Conservation (phyloP, 371 early-diverging fungal species). For the Chytridium lagenaria region DNA sequence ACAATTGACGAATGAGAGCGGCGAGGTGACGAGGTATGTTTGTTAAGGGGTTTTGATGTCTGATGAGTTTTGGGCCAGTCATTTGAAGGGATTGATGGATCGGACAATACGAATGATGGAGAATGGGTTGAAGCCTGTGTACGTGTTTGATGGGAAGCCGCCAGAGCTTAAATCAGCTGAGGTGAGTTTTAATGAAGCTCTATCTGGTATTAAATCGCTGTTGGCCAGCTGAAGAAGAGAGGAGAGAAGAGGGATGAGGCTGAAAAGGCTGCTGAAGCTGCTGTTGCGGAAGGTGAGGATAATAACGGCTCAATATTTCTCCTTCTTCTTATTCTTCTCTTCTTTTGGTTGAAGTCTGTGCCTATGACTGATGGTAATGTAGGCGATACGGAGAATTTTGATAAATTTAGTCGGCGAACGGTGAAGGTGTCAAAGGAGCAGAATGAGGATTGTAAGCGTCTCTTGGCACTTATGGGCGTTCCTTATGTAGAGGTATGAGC, state of each 20-base stretch:
- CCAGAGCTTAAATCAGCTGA: conserved; percentile 95
- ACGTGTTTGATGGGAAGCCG: conserved; percentile 99
- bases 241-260: conserved; percentile 88
- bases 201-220: conserved; percentile 2
- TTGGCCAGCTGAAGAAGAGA: conserved; percentile 81
- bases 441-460: conserved; percentile 92
- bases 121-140: conserved; percentile 96
- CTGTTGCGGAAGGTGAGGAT: conserved; percentile 48
- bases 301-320: too few relatives aligned
- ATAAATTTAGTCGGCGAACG: conserved; percentile 90
- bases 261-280: conserved; percentile 73
- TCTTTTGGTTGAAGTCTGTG: neutral
- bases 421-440: conserved; percentile 96
- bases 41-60: neutral
- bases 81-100: conserved; percentile 98
- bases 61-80: conserved; percentile 60
- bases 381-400: conserved; percentile 83
- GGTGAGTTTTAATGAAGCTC: conserved; percentile 52
- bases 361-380: neutral
- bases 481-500: conserved; percentile 79
- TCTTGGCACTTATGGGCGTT: conserved; percentile 96
- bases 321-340: too few relatives aligned
- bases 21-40: conserved; percentile 88
- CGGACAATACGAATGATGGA: conserved; percentile 99
- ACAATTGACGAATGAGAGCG: conserved; percentile 85